Base-by-base conservation (phyloP, 2,329 filamentous ascomycete genomes). In the Parastagonospora avenae region DNA sequence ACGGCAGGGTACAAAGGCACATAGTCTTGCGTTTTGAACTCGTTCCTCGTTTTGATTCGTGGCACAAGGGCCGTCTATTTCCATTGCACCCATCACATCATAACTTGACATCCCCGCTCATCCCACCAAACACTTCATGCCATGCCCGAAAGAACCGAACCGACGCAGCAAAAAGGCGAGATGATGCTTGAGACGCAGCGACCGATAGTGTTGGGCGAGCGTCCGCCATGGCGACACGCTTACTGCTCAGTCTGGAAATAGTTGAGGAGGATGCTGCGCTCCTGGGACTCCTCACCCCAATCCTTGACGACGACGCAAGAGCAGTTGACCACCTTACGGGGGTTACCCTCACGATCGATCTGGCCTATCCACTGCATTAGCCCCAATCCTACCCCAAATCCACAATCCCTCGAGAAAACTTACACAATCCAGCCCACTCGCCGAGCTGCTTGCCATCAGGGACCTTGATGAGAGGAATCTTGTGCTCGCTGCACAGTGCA, bases 311-410 rank as follows among this genome's bases (percentile, higher is more conserved):
- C 94, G 74, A 99, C 94, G 86, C 94, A 97, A 76, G 93, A 97
- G 92, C 94, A 99, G 90, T 99, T 99, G 84, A 99, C 94, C 70
- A 99, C 93, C 89, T 99, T 99, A 82, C 94, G 91, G 75, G 94
- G 92, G 82, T 99, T 99, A 74, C 94, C 94, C 83, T 99, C 94
- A 77, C 94, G 93, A 85, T 99, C 94, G 74, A 99, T 88, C 72
- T 97, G 92, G 83, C 93, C 93, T 97, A 56, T 62, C 45, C 1
- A 16, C 40, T 37, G 28, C n/a, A 42, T 62, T 62, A 59, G 62
- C 31, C 19, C 30, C 45, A 16, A 42, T 19, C 10, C 43, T 29
- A 28, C 42, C 43, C 32, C 28, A 27, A 39, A 35, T 4, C 29
- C 37, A 42, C 35, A n/a, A n/a, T 32, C 14, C n/a, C n/a, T n/a